Evolutionary conservation across 192 early-diverging fungal genomes (phyloP), one percentile per base, ranked within the genome.

Genomic region (Rhizoclosmatium sp.): DNA sequence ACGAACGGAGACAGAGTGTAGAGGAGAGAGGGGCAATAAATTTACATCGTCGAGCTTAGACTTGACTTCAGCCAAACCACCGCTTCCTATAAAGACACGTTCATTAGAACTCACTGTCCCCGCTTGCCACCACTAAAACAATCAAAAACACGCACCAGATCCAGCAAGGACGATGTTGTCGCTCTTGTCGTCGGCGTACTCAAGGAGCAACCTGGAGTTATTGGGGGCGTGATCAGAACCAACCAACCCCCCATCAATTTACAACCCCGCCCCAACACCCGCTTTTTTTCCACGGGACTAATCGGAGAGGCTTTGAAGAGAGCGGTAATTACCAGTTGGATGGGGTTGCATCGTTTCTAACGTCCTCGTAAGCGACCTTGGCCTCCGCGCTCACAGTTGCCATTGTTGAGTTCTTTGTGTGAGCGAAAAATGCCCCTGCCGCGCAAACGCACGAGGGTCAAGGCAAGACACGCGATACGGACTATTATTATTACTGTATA

Each of bases 51-150:
- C 86, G 41, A 95, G 81, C 40, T 90, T 71, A 58, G 68, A 46
- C 41, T 84, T 83, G 23, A 94, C 89, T 81, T 94, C 93, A 3
- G 69, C 75, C 4, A 95, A 84, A 59, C 92, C 93, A 47, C 91
- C 91, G 0, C 76, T 81, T 59, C 85, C 83, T 85, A 62, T 77
- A 60, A 49, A 76, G 75, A 40, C 14, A 54, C 12, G 10, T 61
- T 39, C 59, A 41, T 16, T 10, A n/a, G 31, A 21, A 44, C 21
- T 65, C 51, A 10, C 46, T 16, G 51, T 54, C 51, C 9, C 9
- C 9, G 16, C 51, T 54, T 7, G 51, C 16, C 51, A 41, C 10
- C 45, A 44, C 14, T 12, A 47, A 46, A 42, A 47, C 9, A 14
- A 5, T 69, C 67, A 16, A 42, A 44, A 10, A 16, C 45, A 21